Evolutionary conservation across 2,329 filamentous ascomycete species (phyloP), one percentile per base, ranked within the genome.

Genomic region (Phialocephala subalpina): DNA sequence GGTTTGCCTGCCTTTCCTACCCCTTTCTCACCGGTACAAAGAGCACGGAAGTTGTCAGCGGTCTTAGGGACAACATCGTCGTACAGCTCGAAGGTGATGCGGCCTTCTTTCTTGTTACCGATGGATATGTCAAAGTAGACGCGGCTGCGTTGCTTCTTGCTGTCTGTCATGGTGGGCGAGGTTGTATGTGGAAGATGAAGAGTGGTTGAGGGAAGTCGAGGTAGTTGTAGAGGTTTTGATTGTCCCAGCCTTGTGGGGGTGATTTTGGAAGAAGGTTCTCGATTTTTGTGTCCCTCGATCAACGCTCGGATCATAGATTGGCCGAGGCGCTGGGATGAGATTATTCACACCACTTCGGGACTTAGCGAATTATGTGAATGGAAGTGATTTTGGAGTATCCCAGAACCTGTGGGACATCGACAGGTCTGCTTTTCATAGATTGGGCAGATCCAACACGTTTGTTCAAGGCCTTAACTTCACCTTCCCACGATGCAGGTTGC

Each of bases 21-120:
- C 67, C 95, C 95, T 82, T 97, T 97, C 84, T 98, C 95, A 72
- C 95, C 95, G 0, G 95, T 97, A 84, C 94, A 97, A 68, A 97
- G 89, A 62, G 90, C 89, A 76, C 94, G 93, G 86, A 98, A 98
- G 86, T 98, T 98, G 75, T 97, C 94, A 70, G 92, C 93, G 5
- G 95, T 98, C 84, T 97, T 97, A 77, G 95, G 95, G 22, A 97
- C 94, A 67, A 97, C 85, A 72, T 87, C 82, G 71, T 82, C 79
- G 82, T 88, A 90, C 67, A 99, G 88, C 83, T 97, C 93, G 80
- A 99, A 95, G 69, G 87, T 89, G 78, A 99, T 84, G 71, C 95
- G 91, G 67, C 94, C 94, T 67, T 88, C 86, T 52, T 87, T 82
- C 74, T 88, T 86, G 66, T 87, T 86, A 77, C 92, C 94, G 77